Evolutionary conservation across 2,329 filamentous ascomycete species (phyloP).

Genomic region (Epichloe gansuensis): DNA sequence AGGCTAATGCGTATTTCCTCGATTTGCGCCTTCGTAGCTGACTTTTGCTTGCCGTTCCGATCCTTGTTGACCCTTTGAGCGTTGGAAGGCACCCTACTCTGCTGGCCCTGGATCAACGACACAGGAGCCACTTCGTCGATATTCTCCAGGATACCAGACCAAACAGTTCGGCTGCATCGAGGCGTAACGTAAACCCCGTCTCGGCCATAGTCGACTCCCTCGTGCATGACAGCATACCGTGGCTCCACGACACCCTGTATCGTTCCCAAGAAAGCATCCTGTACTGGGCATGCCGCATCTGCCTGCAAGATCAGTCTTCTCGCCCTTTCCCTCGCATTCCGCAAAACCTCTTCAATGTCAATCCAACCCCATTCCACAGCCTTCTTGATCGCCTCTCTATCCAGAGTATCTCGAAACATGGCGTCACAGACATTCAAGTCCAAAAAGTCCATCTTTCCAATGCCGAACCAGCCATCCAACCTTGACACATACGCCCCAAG

Average conservation of each 20-base stretch:
- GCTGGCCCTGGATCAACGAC: background rate
- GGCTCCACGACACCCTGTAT: background rate
- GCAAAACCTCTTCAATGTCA: constrained; percentile 3
- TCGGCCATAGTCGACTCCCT: background rate
- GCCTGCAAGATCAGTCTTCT: background rate
- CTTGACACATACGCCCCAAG: constrained; percentile 1
- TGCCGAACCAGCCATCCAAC: constrained; percentile 9
- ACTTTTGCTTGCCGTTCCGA: background rate
- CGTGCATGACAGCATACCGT: background rate
- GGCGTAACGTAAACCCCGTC: constrained; percentile 5
- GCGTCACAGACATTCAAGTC: constrained; percentile 11
- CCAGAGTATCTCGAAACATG: constrained; percentile 12
- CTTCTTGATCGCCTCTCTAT: constrained; percentile 7
- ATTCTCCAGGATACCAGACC: constrained; percentile 1
- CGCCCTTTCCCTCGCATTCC: background rate
- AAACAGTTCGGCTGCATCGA: background rate
- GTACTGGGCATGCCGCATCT: background rate
- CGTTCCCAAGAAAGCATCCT: background rate
- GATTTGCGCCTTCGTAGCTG: background rate
- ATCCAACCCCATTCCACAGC: constrained; percentile 8
- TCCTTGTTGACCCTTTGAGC: background rate
- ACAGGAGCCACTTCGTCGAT: background rate
- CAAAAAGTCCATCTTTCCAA: constrained; percentile 12
- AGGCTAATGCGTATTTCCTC: constrained; percentile 1
- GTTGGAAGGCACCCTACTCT: background rate